phyloP scores from a whole-genome alignment of 2,329 filamentous ascomycete species.

The Cordyceps javanica region DNA sequence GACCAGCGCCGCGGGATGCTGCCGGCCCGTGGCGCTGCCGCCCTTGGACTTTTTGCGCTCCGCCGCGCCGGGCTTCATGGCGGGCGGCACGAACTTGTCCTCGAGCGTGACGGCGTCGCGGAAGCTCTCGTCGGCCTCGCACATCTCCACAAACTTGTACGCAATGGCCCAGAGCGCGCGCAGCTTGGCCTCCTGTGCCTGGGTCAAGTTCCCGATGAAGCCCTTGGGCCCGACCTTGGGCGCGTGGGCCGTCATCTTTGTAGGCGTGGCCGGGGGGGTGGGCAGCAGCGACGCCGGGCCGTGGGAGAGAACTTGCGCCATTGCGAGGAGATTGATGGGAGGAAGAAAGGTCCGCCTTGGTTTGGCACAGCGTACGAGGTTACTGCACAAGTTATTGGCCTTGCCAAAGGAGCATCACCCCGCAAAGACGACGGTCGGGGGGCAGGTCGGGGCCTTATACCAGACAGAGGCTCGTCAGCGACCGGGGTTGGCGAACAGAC shows the following conservation, averaged over 20 bases:
- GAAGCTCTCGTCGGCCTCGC: constrained; percentile 18
- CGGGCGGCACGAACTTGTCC: constrained; percentile 27
- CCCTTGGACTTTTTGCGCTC: constrained; percentile 31
- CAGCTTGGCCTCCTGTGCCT: constrained; percentile 75
- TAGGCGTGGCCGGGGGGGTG: not conserved
- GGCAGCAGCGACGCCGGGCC: constrained; percentile 5
- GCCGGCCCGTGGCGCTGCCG: constrained; percentile 36
- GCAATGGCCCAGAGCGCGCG: constrained; percentile 73
- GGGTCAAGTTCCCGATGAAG: constrained; percentile 70
- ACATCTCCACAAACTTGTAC: constrained; percentile 64
- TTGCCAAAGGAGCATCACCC: constrained; percentile 3
- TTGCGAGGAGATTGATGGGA: not conserved
- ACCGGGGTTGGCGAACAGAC: not conserved
- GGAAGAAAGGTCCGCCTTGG: not conserved
- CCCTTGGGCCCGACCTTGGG: constrained; percentile 44
- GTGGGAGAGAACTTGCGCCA: constrained; percentile 2
- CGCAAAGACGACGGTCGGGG: not conserved
- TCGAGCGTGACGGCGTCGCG: constrained; percentile 20
- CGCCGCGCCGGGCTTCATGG: constrained; percentile 16
- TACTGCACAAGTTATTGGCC: not conserved
- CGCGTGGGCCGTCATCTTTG: not conserved
- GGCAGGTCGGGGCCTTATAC: constrained; percentile 7
- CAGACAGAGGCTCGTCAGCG: not conserved
- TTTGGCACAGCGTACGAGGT: not conserved
- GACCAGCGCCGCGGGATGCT: constrained; percentile 31